Evolutionary conservation across 176 grass and related monocot species (phyloP), one percentile per base, ranked within the genome.

Genomic region (Avena sativa): DNA sequence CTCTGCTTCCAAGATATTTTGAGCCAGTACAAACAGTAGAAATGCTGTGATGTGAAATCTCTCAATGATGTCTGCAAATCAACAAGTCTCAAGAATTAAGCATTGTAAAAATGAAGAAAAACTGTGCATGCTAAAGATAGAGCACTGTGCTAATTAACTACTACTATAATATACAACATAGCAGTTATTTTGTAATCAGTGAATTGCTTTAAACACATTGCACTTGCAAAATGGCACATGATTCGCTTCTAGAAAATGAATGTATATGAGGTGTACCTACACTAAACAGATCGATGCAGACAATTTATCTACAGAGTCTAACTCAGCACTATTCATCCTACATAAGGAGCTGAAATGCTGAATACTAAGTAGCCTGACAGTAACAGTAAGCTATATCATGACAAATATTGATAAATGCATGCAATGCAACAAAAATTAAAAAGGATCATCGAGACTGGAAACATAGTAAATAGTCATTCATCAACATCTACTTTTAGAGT

Each of bases 1-100:
- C 82, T 98, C 97, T 66, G 97, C 97, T 95, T 98, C 97, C 87
- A 98, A 87, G 44, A 98, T 92, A 96, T 98, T 98, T 89, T 98
- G 94, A 89, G 97, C 92, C 78, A 98, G 87, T 74, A 98, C 97
- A 90, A 98, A 99, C 52, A 96, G 57, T 74, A 99, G 74, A 93
- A 94, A 96, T 51, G 94, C 89, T 74, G 89, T 94, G 78, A 96
- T 99, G 87, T 99, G 94, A 89, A 99, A 99, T 60, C 94, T 93
- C 90, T 99, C 97, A 0, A 94, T 90, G 64, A 96, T 96, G 70
- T 99, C 97, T 99, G 94, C 74, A 73, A 89, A 72, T 76, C 21
- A 87, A 34, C 19, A 79, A 87, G 47, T 73, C 23, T 21, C 12
- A 86, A 80, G 15, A 63, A 79, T 44, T 79, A 71, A 82, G 26